phyloP scores from a whole-genome alignment of 192 early-diverging fungal genomes.

The Backusella luteola region DNA sequence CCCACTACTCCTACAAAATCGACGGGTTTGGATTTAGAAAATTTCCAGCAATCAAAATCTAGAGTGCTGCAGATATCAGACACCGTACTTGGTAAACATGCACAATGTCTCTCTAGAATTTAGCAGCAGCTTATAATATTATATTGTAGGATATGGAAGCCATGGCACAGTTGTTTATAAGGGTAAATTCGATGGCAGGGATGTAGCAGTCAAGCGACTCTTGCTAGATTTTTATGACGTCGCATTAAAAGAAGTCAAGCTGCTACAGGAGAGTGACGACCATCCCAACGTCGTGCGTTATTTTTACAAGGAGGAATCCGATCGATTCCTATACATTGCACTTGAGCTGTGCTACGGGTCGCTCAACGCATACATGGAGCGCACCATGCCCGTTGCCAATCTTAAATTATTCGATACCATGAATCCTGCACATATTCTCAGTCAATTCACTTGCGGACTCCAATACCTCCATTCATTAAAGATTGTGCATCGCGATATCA shows the following conservation, averaged over 20 bases:
- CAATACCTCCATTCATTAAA: slow-evolving; percentile 89
- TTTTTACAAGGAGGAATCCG: slow-evolving; percentile 83
- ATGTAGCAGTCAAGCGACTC: slow-evolving; percentile 92
- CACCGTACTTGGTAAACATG: slow-evolving; percentile 14
- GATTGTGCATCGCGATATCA: slow-evolving; percentile 98
- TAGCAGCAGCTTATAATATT: background rate
- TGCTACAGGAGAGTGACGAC: slow-evolving; percentile 90
- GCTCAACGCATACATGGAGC: slow-evolving; percentile 82
- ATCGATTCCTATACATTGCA: slow-evolving; percentile 96
- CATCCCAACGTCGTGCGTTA: slow-evolving; percentile 98
- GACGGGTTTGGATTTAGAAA: slow-evolving; percentile 16
- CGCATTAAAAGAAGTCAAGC: slow-evolving; percentile 89
- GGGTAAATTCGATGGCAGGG: slow-evolving; percentile 88
- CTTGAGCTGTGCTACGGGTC: slow-evolving; percentile 92
- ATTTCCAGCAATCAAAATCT: slow-evolving; percentile 3
- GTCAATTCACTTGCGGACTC: slow-evolving; percentile 84
- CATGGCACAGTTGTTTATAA: slow-evolving; percentile 97
- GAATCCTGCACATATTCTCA: slow-evolving; percentile 67
- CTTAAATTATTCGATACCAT: slow-evolving; percentile 47
- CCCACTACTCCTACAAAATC: background rate
- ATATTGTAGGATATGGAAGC: slow-evolving; percentile 78
- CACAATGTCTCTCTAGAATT: background rate
- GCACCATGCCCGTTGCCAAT: slow-evolving; percentile 42
- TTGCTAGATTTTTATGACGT: slow-evolving; percentile 96
- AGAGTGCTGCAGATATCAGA: slow-evolving; percentile 29